Percentiles rank a stretch among this genome's conserved stretches.
Evolutionary conservation across 805 yeast genomes (phyloP).

Genomic region (Yarrowia sp.): DNA sequence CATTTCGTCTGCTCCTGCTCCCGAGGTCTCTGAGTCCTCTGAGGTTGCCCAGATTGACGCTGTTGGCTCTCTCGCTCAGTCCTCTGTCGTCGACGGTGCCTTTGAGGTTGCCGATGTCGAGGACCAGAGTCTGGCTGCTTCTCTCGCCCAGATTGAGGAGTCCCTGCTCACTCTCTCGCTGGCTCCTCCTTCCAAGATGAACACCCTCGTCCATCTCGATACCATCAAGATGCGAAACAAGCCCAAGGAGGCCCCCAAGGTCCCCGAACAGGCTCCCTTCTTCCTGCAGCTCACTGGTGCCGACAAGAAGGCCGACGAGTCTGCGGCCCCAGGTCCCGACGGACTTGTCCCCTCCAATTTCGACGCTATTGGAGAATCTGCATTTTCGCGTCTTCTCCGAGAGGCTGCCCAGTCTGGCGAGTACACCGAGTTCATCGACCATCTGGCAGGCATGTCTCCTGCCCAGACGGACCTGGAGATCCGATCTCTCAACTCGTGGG

Average conservation of each 20-base stretch:
- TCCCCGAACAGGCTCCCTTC: constrained; percentile 80
- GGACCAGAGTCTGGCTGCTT: constrained; percentile 47
- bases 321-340: constrained; percentile 48
- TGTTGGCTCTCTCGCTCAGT: constrained; percentile 20
- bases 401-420: constrained; percentile 55
- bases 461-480: constrained; percentile 84
- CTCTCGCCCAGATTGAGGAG: constrained; percentile 66
- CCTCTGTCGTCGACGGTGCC: constrained; percentile 59
- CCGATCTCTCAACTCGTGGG: constrained; percentile 68
- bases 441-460: constrained; percentile 70
- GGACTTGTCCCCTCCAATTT: constrained; percentile 34
- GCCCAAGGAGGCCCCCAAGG: constrained; percentile 87
- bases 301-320: constrained; percentile 48
- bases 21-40: constrained; percentile 65
- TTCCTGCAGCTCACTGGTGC: constrained; percentile 73
- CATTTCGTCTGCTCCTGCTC: constrained; percentile 71
- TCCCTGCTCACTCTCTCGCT: constrained; percentile 74
- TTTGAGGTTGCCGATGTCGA: constrained; percentile 55
- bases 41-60: constrained; percentile 54
- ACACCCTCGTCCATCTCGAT: constrained; percentile 80
- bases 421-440: constrained; percentile 60
- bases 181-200: constrained; percentile 79
- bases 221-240: constrained; percentile 84
- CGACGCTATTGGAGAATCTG: constrained; percentile 66
- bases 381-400: constrained; percentile 71